These are phyloP conservation scores for Leccinum disarticulatum DNA, from an alignment of 768 basidiomycete genomes.

Conservation along the genomic window DNA sequence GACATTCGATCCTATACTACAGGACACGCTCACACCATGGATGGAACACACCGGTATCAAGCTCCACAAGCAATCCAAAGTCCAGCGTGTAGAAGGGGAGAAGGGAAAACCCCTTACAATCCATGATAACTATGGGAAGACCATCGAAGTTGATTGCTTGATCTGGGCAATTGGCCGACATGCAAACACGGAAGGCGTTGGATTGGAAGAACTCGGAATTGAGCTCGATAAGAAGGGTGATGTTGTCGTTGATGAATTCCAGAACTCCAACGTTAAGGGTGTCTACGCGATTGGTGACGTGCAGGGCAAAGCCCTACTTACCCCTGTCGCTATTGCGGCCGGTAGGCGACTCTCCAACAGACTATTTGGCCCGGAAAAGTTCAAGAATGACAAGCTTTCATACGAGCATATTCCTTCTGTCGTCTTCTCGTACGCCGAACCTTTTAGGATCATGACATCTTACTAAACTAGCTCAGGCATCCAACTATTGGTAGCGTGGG, in stretches of 20 bases:
- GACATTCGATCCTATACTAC: constrained; percentile 86
- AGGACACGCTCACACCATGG: constrained; percentile 83
- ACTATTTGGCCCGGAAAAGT: constrained; percentile 84
- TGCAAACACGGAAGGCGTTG: constrained; percentile 75
- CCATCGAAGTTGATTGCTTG: constrained; percentile 80
- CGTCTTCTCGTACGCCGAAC: constrained; percentile 83
- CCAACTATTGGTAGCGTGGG: constrained; percentile 96
- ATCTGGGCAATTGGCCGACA: constrained; percentile 95
- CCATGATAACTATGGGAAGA: constrained; percentile 70
- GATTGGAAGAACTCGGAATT: constrained; percentile 75
- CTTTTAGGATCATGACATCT: constrained; percentile 3
- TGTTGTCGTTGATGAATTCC: constrained; percentile 87
- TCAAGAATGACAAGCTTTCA: constrained; percentile 81
- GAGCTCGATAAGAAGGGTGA: constrained; percentile 78
- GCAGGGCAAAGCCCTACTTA: constrained; percentile 87
- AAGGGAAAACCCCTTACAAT: constrained; percentile 74
- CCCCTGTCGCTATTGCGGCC: constrained; percentile 97
- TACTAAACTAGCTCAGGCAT: constrained; percentile 52
- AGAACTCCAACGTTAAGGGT: constrained; percentile 70
- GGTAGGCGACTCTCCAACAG: constrained; percentile 87
- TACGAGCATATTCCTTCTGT: constrained; percentile 94
- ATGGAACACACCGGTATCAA: constrained; percentile 95
- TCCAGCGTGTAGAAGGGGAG: constrained; percentile 73
- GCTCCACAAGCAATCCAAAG: constrained; percentile 75
- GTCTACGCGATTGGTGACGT: constrained; percentile 91